phyloP scores from a whole-genome alignment of 805 yeast species.

The Wickerhamomyces ciferrii region DNA sequence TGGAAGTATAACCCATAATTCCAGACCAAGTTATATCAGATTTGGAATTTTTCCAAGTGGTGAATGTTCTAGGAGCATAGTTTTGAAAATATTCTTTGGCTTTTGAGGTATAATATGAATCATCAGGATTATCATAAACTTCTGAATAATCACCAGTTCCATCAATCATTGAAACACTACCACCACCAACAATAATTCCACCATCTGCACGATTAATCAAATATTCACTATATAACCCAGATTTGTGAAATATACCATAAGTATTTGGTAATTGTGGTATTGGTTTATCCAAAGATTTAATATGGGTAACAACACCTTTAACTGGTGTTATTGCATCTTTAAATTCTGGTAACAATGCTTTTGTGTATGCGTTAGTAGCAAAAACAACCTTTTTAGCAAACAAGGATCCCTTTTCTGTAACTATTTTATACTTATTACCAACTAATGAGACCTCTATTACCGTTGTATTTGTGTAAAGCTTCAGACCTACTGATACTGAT shows the following conservation, averaged over 20 bases:
- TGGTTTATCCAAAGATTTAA: conserved; percentile 17
- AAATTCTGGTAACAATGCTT: conserved; percentile 26
- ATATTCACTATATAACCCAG: conserved; percentile 24
- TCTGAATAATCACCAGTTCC: conserved; percentile 8
- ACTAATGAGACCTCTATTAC: conserved; percentile 23
- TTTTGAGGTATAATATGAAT: conserved; percentile 24
- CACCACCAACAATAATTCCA: conserved; percentile 30
- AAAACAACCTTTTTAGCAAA: conserved; percentile 28
- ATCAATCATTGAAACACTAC: conserved; percentile 7
- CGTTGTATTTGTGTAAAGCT: conserved; percentile 37
- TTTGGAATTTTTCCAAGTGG: conserved; percentile 26
- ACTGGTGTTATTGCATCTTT: conserved; percentile 27
- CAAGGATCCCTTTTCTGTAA: conserved; percentile 25
- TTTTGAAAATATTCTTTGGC: conserved; percentile 18
- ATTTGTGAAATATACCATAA: conserved; percentile 24
- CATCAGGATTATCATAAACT: conserved; percentile 29
- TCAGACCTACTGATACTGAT: conserved; percentile 28
- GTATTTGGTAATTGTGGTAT: conserved; percentile 32
- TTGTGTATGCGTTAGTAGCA: conserved; percentile 28
- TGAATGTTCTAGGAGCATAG: conserved; percentile 26
- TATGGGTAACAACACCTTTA: conserved; percentile 27
- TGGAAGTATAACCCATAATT: conserved; percentile 40
- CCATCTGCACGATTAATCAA: conserved; percentile 36
- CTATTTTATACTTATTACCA: conserved; percentile 27
- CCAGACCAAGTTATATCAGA: conserved; percentile 36